A percentile compares a stretch with the other conserved stretches of the same genome.
Evolutionary conservation across 2,329 filamentous ascomycete genomes (phyloP).

Genomic region (Penicillium verrucosum): DNA sequence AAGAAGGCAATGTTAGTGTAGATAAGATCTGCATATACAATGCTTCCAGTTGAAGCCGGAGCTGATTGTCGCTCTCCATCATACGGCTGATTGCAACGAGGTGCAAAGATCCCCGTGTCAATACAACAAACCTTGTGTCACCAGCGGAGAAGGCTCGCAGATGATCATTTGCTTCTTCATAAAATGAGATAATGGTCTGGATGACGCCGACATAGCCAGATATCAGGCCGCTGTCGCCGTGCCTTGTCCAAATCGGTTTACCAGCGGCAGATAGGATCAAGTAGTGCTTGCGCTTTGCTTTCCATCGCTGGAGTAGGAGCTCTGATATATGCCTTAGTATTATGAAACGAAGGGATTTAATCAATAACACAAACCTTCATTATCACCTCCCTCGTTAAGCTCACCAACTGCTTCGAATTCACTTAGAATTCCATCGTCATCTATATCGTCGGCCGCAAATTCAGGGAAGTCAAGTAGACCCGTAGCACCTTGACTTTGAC

Average conservation of each 20-base stretch:
- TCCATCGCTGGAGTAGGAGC: conserved; percentile 69
- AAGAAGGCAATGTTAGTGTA: conserved; percentile 81
- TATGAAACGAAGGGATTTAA: neutral
- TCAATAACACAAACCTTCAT: conserved; percentile 50
- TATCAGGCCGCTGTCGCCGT: conserved; percentile 84
- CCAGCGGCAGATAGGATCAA: conserved; percentile 93
- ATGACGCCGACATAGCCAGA: conserved; percentile 93
- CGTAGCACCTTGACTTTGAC: conserved; percentile 39
- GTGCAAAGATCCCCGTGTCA: conserved; percentile 82
- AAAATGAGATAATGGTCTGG: conserved; percentile 97
- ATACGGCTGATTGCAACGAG: conserved; percentile 90
- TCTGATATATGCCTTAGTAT: conserved; percentile 25
- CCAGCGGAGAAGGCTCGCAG: conserved; percentile 85
- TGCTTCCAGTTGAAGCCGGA: conserved; percentile 83
- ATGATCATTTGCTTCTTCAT: conserved; percentile 73
- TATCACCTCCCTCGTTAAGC: conserved; percentile 50
- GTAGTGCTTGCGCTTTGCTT: conserved; percentile 92
- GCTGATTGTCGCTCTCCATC: conserved; percentile 85
- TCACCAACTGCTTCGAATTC: conserved; percentile 75
- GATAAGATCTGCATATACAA: conserved; percentile 98
- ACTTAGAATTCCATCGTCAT: conserved; percentile 61
- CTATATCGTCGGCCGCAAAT: conserved; percentile 48
- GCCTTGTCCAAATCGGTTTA: conserved; percentile 94
- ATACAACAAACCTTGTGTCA: conserved; percentile 77
- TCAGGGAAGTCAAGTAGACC: conserved; percentile 36